Evolutionary conservation across 2,329 filamentous ascomycete species (phyloP), one percentile per base, ranked within the genome.

Genomic region (Colletotrichum falcatum): DNA sequence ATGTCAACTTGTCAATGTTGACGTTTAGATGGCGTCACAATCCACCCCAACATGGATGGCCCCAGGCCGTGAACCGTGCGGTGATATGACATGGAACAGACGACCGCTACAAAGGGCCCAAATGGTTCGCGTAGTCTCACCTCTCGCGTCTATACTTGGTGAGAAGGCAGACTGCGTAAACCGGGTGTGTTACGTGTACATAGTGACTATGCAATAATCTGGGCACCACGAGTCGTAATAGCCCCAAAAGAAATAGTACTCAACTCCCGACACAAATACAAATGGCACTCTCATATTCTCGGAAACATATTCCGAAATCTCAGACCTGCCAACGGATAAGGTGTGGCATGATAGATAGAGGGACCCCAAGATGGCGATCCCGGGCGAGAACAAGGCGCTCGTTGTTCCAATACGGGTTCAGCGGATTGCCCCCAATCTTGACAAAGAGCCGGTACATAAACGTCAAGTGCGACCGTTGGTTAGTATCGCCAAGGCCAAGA

Each of bases 401-500:
- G n/a, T 18, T 37, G 18, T 20, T 54, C 6, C 9, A 20, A 28
- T 20, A 54, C 11, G 20, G 26, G 12, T 30, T 18, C 53, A 39
- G 62, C 53, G 16, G 53, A 58, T 49, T 42, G 62, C 49, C 53
- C 26, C 30, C 16, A 39, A 18, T 42, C 62, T 65, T 65, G 62
- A 42, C 39, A n/a, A 39, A 49, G n/a, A 58, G n/a, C n/a, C n/a
- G 28, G 39, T 30, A 18, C 30, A 23, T 23, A 11, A 39, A 59
- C 18, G 39, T 65, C 5, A 20, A 23, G 23, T 30, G 11, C 37
- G 42, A 42, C 30, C 11, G 39, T 70, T 66, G 62, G 62, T 55
- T 49, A 61, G 48, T 51, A 48, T 33, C 33, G 67, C 64, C 67
- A 70, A 63, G 67, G 64, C 64, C 67, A 70, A 70, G 64, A 70